A percentile compares a stretch with the other conserved stretches of the same genome.
phyloP scores from a whole-genome alignment of 305 asterid species.

The Solanum aculeatissimum region DNA sequence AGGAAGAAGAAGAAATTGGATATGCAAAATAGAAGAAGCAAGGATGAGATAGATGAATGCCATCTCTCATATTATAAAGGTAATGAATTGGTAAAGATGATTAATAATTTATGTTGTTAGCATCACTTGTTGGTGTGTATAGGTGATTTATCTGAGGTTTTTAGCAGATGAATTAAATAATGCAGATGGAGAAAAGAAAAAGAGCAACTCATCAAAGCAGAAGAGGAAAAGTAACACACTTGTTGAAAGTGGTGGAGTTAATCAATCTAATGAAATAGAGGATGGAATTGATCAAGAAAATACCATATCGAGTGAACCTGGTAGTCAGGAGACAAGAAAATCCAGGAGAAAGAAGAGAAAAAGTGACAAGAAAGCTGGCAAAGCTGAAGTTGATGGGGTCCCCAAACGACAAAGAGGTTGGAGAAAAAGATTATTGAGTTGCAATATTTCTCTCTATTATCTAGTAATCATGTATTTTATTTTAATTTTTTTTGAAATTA shows the following conservation, averaged over 20 bases:
- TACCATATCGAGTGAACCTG: constrained; percentile 6
- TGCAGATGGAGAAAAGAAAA: constrained; percentile 15
- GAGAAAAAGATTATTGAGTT: background rate
- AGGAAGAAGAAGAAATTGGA: constrained; percentile 2
- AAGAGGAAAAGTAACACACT: constrained; percentile 14
- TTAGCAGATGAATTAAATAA: constrained; percentile 24
- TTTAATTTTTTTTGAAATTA: too few relatives aligned
- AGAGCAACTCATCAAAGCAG: constrained; percentile 19
- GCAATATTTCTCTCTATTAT: background rate
- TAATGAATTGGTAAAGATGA: background rate
- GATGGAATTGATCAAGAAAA: constrained; percentile 6
- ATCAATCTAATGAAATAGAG: constrained; percentile 8
- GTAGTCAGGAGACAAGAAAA: constrained; percentile 15
- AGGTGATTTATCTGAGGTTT: background rate
- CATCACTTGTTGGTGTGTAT: background rate
- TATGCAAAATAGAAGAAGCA: constrained; percentile 2
- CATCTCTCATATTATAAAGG: constrained; percentile 6
- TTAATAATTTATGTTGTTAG: background rate
- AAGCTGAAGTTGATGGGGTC: constrained; percentile 7
- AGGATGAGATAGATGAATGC: background rate
- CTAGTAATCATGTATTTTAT: background rate
- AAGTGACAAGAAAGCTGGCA: constrained; percentile 8
- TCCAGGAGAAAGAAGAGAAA: constrained; percentile 30
- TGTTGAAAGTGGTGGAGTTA: background rate
- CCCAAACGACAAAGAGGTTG: constrained; percentile 22